Evolutionary conservation across 306 rosid species (phyloP), one percentile per base, ranked within the genome.

Genomic region (Rosa multiflora): DNA sequence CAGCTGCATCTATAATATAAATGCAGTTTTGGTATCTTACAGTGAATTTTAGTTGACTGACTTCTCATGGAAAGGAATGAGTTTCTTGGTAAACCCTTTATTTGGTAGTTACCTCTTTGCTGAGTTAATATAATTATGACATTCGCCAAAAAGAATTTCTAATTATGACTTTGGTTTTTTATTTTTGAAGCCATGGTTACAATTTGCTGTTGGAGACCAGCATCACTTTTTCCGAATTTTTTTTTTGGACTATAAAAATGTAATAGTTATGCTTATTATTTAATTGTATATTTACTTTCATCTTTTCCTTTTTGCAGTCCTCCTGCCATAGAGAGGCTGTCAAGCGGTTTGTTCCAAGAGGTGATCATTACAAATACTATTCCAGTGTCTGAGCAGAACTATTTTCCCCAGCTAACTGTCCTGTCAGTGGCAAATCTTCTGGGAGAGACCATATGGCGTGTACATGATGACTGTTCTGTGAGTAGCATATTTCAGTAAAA

Each of bases 361-460:
- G 99, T 95, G 78, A 93, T 95, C 87, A 85, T 91, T 75, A 93
- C 99, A 26, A 95, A 95, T 81, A 85, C 96, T 73, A 93, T 95
- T 74, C 99, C 99, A 10, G 90, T 93, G 81, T 82, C 88, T 13
- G 94, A 95, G 86, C 83, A 88, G 84, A 90, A 87, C 83, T 93
- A 91, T 82, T 95, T 95, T 64, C 98, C 99, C 53, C 99, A 95
- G 86, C 76, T 95, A 39, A 93, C 99, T 0, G 86, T 95, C 86
- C 79, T 95, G 66, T 95, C 99, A 40, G 98, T 95, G 29, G 99
- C 99, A 69, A 95, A 95, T 85, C 94, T 95, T 73, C 90, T 95
- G 23, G 99, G 99, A 32, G 99, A 95, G 91, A 95, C 99, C 80
- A 89, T 95, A 67, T 95, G 99, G 99, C 99, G 98, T 72, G 98